Percentiles rank a stretch among this genome's conserved stretches.
Evolutionary conservation across 225 moss, liverwort and hornwort species (phyloP).

Genomic region (Marchantia paleacea): DNA sequence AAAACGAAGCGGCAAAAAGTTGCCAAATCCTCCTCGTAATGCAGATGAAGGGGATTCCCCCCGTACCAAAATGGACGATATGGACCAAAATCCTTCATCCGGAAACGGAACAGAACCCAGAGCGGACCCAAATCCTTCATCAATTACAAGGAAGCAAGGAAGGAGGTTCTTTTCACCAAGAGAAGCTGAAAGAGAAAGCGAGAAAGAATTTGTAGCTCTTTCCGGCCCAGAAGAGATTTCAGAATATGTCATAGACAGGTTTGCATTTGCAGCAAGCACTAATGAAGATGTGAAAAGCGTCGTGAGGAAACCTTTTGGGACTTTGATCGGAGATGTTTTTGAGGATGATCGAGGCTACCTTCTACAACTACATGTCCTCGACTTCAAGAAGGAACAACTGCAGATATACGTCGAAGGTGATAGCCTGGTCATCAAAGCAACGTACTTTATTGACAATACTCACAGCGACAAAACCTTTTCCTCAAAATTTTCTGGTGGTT

Average conservation of each 20-base stretch:
- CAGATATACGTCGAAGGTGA: not conserved
- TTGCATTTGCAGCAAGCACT: not conserved
- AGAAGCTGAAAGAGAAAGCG: not conserved
- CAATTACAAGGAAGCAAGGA: not conserved
- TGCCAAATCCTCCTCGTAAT: not conserved
- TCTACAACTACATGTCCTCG: not conserved
- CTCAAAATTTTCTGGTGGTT: not conserved
- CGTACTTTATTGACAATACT: not conserved
- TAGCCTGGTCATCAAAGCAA: not conserved
- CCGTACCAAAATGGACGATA: not conserved
- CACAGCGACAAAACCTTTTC: not conserved
- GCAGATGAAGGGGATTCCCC: not conserved
- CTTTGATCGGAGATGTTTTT: not conserved
- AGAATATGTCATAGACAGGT: not conserved
- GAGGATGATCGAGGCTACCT: constrained; percentile 1
- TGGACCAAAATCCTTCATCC: not conserved
- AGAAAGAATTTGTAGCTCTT: not conserved
- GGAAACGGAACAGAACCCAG: not conserved
- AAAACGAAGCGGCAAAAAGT: not conserved
- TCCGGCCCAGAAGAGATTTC: not conserved
- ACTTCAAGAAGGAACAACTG: not conserved
- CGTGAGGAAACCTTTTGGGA: not conserved
- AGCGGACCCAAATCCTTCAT: not conserved
- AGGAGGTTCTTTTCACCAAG: not conserved
- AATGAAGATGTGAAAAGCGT: not conserved